A percentile compares a stretch with the other conserved stretches of the same genome.
Evolutionary conservation across 2,329 filamentous ascomycete genomes (phyloP).

Genomic region (Fusarium concolor): DNA sequence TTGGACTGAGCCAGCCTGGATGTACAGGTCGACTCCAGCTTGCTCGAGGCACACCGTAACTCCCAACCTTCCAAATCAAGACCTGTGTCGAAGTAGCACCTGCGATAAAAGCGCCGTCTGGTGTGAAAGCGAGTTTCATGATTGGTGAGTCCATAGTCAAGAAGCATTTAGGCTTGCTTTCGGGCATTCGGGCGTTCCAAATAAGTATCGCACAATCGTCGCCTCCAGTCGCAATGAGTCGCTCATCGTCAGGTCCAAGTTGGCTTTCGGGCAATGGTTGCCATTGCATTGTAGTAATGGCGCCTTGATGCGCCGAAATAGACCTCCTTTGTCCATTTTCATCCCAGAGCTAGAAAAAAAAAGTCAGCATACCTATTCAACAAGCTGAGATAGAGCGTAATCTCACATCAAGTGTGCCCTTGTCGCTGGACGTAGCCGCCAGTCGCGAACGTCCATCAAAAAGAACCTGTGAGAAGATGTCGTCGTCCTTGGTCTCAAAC

Average conservation of each 20-base stretch:
- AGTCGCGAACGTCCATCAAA: constrained; percentile 66
- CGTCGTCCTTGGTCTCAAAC: constrained; percentile 65
- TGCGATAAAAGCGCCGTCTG: constrained; percentile 72
- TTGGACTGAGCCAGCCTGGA: constrained; percentile 69
- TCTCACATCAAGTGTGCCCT: constrained; percentile 70
- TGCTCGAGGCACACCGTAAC: constrained; percentile 67
- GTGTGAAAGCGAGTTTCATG: constrained; percentile 70
- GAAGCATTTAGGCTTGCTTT: constrained; percentile 67
- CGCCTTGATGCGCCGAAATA: constrained; percentile 69
- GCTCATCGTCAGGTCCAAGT: constrained; percentile 58
- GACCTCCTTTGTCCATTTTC: constrained; percentile 64
- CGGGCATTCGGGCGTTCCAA: constrained; percentile 68
- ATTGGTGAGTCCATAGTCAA: constrained; percentile 71
- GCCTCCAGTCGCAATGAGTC: constrained; percentile 70
- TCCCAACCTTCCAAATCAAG: constrained; percentile 74
- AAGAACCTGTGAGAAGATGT: constrained; percentile 65
- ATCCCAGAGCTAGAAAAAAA: constrained; percentile 63
- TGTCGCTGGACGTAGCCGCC: constrained; percentile 70
- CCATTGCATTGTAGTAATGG: constrained; percentile 70
- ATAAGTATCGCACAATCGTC: constrained; percentile 72
- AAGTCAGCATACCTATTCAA: constrained; percentile 30
- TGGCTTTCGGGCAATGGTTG: constrained; percentile 62
- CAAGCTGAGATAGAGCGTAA: neutral
- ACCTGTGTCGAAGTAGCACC: constrained; percentile 69
- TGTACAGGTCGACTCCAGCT: constrained; percentile 69